A percentile compares a stretch with the other conserved stretches of the same genome.
phyloP scores from a whole-genome alignment of 495 filamentous ascomycete species.

The Trichocladium uniseriatum region DNA sequence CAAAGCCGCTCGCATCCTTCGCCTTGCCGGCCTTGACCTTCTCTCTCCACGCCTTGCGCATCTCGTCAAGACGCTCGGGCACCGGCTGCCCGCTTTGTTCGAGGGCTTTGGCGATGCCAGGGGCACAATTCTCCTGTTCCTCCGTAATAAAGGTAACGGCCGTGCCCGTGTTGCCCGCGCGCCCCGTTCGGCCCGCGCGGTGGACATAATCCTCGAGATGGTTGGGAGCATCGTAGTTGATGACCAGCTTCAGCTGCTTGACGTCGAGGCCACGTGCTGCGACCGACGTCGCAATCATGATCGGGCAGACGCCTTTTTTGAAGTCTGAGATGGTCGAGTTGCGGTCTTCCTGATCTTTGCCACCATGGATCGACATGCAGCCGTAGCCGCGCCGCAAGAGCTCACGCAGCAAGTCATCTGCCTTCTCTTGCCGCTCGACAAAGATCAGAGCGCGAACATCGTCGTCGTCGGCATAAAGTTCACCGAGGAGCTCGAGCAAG shows the following conservation, averaged over 20 bases:
- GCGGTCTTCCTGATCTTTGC: constrained; percentile 90
- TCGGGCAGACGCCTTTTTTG: constrained; percentile 80
- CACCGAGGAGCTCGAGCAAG: constrained; percentile 75
- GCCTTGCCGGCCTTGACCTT: constrained; percentile 90
- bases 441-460: constrained; percentile 87
- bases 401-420: constrained; percentile 73
- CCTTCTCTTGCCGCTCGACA: constrained; percentile 89
- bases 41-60: constrained; percentile 62
- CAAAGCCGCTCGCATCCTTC: constrained; percentile 81
- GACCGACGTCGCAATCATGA: constrained; percentile 91
- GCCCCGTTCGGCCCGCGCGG: constrained; percentile 85
- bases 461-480: constrained; percentile 78
- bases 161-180: constrained; percentile 89
- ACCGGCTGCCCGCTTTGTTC: constrained; percentile 78
- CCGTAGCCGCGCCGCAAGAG: constrained; percentile 84
- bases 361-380: constrained; percentile 93
- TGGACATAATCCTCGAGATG: constrained; percentile 98
- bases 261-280: constrained; percentile 94
- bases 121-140: constrained; percentile 81
- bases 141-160: constrained; percentile 91
- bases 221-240: constrained; percentile 95
- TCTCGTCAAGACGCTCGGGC: constrained; percentile 54
- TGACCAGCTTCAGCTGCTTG: constrained; percentile 89
- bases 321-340: constrained; percentile 93
- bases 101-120: constrained; percentile 88